Conservation (phyloP, 2,329 filamentous ascomycete species). For the Colletotrichum sp. region DNA sequence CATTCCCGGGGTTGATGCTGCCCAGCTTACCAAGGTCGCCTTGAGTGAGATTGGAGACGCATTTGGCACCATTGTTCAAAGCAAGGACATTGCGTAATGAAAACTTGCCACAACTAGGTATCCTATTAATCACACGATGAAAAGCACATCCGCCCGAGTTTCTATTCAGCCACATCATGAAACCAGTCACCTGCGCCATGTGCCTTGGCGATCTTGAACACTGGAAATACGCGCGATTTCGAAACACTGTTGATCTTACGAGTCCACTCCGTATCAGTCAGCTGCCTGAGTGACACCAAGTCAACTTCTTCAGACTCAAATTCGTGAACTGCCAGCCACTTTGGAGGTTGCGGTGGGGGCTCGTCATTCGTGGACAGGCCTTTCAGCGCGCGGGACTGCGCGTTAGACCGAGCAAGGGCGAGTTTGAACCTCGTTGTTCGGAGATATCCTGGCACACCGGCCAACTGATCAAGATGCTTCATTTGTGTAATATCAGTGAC, state of each 20-base stretch:
- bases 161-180: neutral
- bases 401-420: conserved; percentile 23
- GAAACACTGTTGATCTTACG: neutral
- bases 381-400: conserved; percentile 25
- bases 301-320: neutral
- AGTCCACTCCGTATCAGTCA: neutral
- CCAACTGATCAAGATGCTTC: neutral
- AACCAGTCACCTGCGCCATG: neutral
- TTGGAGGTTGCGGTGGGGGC: neutral
- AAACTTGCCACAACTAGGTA: neutral
- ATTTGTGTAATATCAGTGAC: neutral
- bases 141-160: neutral
- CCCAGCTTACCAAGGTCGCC: conserved; percentile 54
- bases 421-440: conserved; percentile 28
- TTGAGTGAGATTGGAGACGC: conserved; percentile 67
- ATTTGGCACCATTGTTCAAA: conserved; percentile 64
- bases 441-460: conserved; percentile 22
- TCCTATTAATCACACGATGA: neutral
- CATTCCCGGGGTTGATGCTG: conserved; percentile 65
- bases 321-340: neutral
- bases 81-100: conserved; percentile 27
- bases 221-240: neutral
- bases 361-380: conserved; percentile 24
- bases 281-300: neutral
- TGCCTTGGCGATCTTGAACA: neutral